phyloP scores from a whole-genome alignment of 1,284 basidiomycete genomes.

The Austroboletus novae-zelandiae region DNA sequence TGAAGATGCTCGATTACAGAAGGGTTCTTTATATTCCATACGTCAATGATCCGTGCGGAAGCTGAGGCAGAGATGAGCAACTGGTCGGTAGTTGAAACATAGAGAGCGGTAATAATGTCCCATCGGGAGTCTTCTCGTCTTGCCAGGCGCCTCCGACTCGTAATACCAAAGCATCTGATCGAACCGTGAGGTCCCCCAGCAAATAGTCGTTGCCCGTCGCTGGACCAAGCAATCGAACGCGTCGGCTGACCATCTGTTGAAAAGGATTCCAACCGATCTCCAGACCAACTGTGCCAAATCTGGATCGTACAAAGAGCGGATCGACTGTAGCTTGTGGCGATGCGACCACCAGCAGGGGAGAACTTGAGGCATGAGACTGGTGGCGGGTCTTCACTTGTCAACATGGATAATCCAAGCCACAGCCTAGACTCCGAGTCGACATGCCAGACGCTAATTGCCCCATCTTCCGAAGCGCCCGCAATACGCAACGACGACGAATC shows the following conservation, averaged over 20 bases:
- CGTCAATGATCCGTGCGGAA: conserved; percentile 8
- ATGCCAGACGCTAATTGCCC: conserved; percentile 21
- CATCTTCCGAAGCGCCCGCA: conserved; percentile 7
- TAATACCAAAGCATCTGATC: conserved; percentile 2
- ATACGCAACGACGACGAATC: conserved; percentile 1
- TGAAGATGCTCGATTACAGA: neutral
- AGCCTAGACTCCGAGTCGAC: neutral
- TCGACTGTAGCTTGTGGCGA: conserved; percentile 10
- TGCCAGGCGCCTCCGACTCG: neutral
- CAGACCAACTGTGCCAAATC: conserved; percentile 12
- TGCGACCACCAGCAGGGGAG: conserved; percentile 8
- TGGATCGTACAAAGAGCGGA: conserved; percentile 1
- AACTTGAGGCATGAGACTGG: conserved; percentile 14
- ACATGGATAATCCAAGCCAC: neutral
- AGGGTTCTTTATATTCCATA: conserved; percentile 9
- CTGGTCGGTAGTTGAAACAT: conserved; percentile 2
- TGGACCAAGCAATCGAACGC: conserved; percentile 12
- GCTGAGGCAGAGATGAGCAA: conserved; percentile 5
- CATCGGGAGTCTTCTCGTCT: neutral
- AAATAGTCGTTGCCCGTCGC: conserved; percentile 8
- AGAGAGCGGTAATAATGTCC: conserved; percentile 8
- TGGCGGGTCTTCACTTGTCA: neutral
- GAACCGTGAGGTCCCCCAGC: conserved; percentile 3
- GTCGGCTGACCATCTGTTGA: neutral
- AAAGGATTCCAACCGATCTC: conserved; percentile 1